Conservation (phyloP, 768 basidiomycete species). For the Neoboletus subvelutipes region DNA sequence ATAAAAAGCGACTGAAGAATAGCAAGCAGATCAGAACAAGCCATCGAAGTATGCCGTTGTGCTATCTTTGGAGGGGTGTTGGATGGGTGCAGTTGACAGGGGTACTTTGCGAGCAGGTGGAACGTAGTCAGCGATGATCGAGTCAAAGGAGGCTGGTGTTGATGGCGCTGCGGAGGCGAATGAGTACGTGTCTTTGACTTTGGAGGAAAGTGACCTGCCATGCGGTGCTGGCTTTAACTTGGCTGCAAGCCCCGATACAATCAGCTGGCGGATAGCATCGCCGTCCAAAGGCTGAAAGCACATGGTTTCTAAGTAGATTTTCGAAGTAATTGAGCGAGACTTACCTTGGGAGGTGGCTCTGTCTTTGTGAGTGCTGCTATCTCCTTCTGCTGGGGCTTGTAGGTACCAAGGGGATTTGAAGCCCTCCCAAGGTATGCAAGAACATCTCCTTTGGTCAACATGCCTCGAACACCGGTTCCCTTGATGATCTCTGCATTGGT, state of each 20-base stretch:
- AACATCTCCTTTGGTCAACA: conserved; percentile 96
- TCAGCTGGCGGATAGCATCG: conserved; percentile 59
- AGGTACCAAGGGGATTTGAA: conserved; percentile 73
- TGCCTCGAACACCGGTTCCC: conserved; percentile 88
- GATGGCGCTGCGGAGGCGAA: conserved; percentile 36
- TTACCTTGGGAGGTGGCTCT: conserved; percentile 39
- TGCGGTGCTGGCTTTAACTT: conserved; percentile 49
- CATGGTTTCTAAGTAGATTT: background rate
- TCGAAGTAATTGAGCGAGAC: background rate
- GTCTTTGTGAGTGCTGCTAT: conserved; percentile 34
- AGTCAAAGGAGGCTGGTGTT: conserved; percentile 61
- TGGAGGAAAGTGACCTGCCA: conserved; percentile 33
- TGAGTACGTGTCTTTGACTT: conserved; percentile 5
- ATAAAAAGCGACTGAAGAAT: background rate
- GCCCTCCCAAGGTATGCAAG: conserved; percentile 84
- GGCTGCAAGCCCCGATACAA: conserved; percentile 59
- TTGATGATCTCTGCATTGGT: conserved; percentile 65
- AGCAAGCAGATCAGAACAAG: conserved; percentile 28
- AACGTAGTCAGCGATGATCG: conserved; percentile 72
- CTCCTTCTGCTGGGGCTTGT: conserved; percentile 44
- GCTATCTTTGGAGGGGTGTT: conserved; percentile 24
- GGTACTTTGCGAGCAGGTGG: conserved; percentile 37
- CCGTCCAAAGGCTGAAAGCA: conserved; percentile 55
- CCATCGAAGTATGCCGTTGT: conserved; percentile 43
- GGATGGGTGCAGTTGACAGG: conserved; percentile 1